phyloP scores from a whole-genome alignment of 2,329 filamentous ascomycete genomes.

The Phyllosticta citribraziliensis region DNA sequence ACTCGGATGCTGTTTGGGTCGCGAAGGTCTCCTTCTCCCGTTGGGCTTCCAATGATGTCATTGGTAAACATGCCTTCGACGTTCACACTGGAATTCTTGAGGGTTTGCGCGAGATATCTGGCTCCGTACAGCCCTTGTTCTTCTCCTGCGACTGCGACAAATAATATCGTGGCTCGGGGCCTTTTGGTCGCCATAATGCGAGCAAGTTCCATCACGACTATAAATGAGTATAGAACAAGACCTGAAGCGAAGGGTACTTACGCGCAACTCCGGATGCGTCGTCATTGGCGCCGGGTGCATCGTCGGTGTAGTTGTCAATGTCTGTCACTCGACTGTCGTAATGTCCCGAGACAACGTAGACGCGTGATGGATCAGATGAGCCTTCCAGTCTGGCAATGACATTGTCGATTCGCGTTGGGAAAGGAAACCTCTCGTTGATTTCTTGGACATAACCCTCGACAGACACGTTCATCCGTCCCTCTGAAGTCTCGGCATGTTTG shows the following conservation, averaged over 20 bases:
- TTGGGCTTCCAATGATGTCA: constrained; percentile 47
- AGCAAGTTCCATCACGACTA: constrained; percentile 46
- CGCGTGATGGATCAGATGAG: constrained; percentile 36
- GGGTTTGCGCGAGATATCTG: constrained; percentile 42
- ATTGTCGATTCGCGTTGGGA: constrained; percentile 45
- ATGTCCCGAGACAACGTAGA: constrained; percentile 47
- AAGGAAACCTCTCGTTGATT: constrained; percentile 37
- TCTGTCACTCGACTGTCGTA: constrained; percentile 46
- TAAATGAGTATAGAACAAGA: constrained; percentile 2
- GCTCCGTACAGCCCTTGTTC: constrained; percentile 48
- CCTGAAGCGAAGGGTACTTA: constrained; percentile 12
- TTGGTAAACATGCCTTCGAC: constrained; percentile 50
- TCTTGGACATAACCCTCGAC: constrained; percentile 44
- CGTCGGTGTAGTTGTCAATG: constrained; percentile 40
- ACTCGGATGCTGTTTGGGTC: constrained; percentile 45
- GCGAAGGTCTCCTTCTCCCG: constrained; percentile 35
- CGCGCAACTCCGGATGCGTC: constrained; percentile 46
- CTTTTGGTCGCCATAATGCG: constrained; percentile 40
- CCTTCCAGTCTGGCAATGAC: constrained; percentile 44
- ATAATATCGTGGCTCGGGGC: constrained; percentile 45
- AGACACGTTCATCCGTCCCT: constrained; percentile 43
- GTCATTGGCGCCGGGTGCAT: constrained; percentile 49
- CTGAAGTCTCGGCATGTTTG: constrained; percentile 36
- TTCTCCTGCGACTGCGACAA: constrained; percentile 48
- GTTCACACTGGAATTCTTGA: constrained; percentile 42